phyloP scores from a whole-genome alignment of 73 alveolate genomes.

The Diophrys appendiculata region DNA sequence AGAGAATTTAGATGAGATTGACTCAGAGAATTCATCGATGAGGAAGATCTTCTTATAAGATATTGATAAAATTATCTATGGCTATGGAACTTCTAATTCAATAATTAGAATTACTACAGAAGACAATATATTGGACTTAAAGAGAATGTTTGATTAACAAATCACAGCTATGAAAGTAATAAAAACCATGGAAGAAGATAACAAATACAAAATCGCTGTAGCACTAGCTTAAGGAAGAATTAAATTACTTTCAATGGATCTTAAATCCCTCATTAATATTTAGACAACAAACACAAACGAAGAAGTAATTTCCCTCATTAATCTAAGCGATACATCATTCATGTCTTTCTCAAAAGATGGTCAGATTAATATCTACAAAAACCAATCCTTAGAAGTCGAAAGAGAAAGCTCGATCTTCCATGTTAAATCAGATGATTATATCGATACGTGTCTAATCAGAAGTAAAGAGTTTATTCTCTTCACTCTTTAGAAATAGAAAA shows the following conservation, averaged over 20 bases:
- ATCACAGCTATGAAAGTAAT: constrained; percentile 36
- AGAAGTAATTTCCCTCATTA: constrained; percentile 34
- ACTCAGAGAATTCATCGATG: too few species aligned
- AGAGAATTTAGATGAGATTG: too few species aligned
- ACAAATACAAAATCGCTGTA: constrained; percentile 25
- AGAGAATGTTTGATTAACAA: constrained; percentile 17
- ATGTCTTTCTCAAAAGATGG: constrained; percentile 60
- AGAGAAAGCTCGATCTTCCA: constrained; percentile 50
- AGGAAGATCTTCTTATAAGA: too few species aligned
- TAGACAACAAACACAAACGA: constrained; percentile 34
- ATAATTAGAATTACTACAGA: too few species aligned
- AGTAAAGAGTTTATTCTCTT: constrained; percentile 51
- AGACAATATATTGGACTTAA: constrained; percentile 18
- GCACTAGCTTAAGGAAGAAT: constrained; percentile 20
- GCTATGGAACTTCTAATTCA: too few species aligned
- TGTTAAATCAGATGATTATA: constrained; percentile 58
- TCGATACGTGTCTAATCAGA: constrained; percentile 34
- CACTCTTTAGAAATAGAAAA: constrained; percentile 56
- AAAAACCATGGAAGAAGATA: constrained; percentile 37
- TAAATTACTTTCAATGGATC: constrained; percentile 30
- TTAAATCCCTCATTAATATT: constrained; percentile 16
- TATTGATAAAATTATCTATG: too few species aligned
- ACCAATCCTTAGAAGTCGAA: constrained; percentile 22
- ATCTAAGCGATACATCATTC: constrained; percentile 42
- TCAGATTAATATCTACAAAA: constrained; percentile 38